phyloP scores from a whole-genome alignment of 306 rosid species.

The Prunus fruticosa region DNA sequence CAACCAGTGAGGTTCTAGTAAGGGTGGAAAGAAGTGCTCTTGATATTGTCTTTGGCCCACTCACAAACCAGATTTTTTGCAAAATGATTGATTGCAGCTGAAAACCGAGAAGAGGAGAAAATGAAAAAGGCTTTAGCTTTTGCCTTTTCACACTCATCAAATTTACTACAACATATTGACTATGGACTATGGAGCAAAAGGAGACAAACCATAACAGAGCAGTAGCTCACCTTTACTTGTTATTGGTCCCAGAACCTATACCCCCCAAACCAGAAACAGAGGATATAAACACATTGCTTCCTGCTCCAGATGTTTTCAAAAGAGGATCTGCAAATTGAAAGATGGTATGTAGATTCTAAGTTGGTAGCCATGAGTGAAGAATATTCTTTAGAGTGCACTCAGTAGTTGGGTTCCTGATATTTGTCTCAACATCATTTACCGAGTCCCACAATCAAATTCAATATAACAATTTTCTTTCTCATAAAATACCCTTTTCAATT shows the following conservation, averaged over 20 bases:
- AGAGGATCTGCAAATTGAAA: constrained; percentile 74
- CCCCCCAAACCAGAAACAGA: constrained; percentile 49
- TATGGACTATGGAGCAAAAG: constrained; percentile 5
- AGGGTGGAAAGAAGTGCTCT: constrained; percentile 77
- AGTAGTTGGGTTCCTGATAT: constrained; percentile 70
- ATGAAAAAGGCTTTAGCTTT: constrained; percentile 1
- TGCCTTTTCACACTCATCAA: constrained; percentile 4
- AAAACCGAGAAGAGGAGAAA: not conserved
- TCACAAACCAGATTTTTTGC: constrained; percentile 79
- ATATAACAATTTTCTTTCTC: not conserved
- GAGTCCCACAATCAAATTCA: constrained; percentile 27
- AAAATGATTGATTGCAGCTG: constrained; percentile 92
- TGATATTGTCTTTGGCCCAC: constrained; percentile 91
- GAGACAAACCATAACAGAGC: constrained; percentile 12
- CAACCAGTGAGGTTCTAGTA: constrained; percentile 65
- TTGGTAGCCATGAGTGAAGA: constrained; percentile 56
- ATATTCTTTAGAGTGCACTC: constrained; percentile 69
- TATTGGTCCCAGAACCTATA: constrained; percentile 52
- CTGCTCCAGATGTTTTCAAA: constrained; percentile 71
- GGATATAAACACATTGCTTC: constrained; percentile 81
- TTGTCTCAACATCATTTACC: constrained; percentile 86
- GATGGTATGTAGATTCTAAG: constrained; percentile 65
- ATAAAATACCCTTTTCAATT: not conserved
- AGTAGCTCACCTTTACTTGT: constrained; percentile 61
- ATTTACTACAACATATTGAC: not conserved